These are phyloP conservation scores for Eucalyptus tenuipes DNA, from an alignment of 345 rosid species.

Conservation along the genomic window DNA sequence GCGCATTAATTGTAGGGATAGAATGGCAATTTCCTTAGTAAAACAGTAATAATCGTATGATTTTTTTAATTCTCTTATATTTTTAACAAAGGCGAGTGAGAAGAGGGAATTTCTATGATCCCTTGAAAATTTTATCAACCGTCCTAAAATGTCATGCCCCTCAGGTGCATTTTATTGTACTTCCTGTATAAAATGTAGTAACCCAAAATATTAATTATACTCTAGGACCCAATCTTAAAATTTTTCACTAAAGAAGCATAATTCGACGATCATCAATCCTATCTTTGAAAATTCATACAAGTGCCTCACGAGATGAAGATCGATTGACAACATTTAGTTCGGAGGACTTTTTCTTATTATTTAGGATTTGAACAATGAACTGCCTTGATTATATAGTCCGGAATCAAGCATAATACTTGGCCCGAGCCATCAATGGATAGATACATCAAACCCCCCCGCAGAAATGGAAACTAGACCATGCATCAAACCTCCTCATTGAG, in stretches of 20 bases:
- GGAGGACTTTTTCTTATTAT: background rate
- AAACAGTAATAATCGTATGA: background rate
- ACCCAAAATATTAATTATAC: too few species aligned
- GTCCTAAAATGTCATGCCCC: accelerated
- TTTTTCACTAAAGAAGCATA: too few species aligned
- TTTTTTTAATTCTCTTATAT: background rate
- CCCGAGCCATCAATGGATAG: too few species aligned
- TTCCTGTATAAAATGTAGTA: background rate
- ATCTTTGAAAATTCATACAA: background rate
- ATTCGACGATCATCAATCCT: background rate
- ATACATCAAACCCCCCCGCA: too few species aligned
- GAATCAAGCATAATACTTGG: background rate
- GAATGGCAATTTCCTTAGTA: background rate
- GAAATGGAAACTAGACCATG: too few species aligned
- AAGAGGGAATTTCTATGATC: background rate
- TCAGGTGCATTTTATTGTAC: background rate
- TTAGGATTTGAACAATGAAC: background rate
- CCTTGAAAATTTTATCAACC: background rate
- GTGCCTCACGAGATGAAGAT: background rate
- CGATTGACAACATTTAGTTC: background rate
- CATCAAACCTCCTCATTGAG: background rate
- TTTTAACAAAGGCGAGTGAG: accelerated
- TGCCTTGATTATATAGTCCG: background rate
- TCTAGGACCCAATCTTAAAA: accelerated
- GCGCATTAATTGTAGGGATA: accelerated